phyloP scores from a whole-genome alignment of 371 early-diverging fungal genomes.

The Syncephalis plumigaleata region DNA sequence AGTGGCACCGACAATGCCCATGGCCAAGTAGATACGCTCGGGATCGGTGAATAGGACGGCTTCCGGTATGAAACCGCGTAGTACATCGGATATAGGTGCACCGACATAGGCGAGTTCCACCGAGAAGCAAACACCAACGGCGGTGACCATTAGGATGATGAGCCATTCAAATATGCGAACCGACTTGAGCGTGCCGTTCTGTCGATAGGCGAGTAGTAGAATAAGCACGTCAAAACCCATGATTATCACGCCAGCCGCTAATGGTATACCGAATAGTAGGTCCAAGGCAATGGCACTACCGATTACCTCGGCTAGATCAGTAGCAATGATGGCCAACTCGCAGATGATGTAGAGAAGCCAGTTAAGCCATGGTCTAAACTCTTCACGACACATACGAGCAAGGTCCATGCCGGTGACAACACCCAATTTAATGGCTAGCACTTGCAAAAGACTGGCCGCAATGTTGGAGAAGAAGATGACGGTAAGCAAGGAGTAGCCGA shows the following conservation, averaged over 20 bases:
- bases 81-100: slow-evolving; percentile 27
- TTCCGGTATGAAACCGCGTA: slow-evolving; percentile 33
- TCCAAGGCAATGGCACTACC: slow-evolving; percentile 58
- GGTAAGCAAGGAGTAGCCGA: slow-evolving; percentile 29
- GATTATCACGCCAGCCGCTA: slow-evolving; percentile 47
- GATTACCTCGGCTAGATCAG: slow-evolving; percentile 58
- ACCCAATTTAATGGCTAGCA: slow-evolving; percentile 44
- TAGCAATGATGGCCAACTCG: slow-evolving; percentile 56
- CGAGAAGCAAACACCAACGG: slow-evolving; percentile 48
- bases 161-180: slow-evolving; percentile 26
- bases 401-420: slow-evolving; percentile 51
- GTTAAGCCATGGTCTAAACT: slow-evolving; percentile 24
- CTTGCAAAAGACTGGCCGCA: slow-evolving; percentile 39
- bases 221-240: slow-evolving; percentile 43
- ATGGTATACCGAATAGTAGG: slow-evolving; percentile 32
- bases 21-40: slow-evolving; percentile 38
- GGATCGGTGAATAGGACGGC: slow-evolving; percentile 23
- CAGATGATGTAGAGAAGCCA: slow-evolving; percentile 35
- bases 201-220: slow-evolving; percentile 36
- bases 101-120: slow-evolving; percentile 38
- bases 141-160: slow-evolving; percentile 37
- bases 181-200: slow-evolving; percentile 32
- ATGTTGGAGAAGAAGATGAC: slow-evolving; percentile 41
- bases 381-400: slow-evolving; percentile 29
- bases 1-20: slow-evolving; percentile 46